phyloP scores from a whole-genome alignment of 2,329 filamentous ascomycete genomes.

The Fusarium sp. region DNA sequence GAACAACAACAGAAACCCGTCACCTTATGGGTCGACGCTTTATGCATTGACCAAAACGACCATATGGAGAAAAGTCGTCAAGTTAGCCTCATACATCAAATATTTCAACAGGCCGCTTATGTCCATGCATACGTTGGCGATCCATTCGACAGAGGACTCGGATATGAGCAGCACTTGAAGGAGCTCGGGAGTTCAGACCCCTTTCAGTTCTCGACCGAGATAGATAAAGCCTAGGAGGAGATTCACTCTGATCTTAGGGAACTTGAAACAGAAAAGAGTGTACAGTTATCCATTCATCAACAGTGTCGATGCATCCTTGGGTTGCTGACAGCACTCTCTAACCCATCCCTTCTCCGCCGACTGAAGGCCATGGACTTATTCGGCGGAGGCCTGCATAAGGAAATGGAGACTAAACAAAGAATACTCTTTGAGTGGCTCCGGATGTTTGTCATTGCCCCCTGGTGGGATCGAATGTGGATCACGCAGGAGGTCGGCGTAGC shows the following conservation, averaged over 20 bases:
- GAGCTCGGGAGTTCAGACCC: not conserved
- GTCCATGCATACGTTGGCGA: slow-evolving; percentile 22
- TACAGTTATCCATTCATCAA: slow-evolving; percentile 14
- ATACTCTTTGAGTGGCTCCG: slow-evolving; percentile 27
- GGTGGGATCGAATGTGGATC: too few species aligned
- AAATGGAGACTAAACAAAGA: slow-evolving; percentile 15
- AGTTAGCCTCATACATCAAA: slow-evolving; percentile 40
- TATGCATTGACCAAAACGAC: slow-evolving; percentile 45
- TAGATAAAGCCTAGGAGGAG: slow-evolving; percentile 4
- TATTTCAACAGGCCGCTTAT: slow-evolving; percentile 37
- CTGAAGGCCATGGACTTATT: slow-evolving; percentile 11
- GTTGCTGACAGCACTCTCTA: slow-evolving; percentile 21
- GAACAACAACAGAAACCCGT: not conserved
- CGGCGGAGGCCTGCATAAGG: not conserved
- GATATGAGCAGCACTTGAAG: not conserved
- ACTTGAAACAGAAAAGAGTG: not conserved
- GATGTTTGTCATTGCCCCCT: too few species aligned
- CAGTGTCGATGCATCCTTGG: slow-evolving; percentile 23
- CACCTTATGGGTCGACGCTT: slow-evolving; percentile 43
- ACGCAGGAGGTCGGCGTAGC: too few species aligned
- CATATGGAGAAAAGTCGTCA: slow-evolving; percentile 40
- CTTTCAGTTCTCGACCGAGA: slow-evolving; percentile 14
- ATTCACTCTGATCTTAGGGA: slow-evolving; percentile 8
- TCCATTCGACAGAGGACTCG: not conserved
- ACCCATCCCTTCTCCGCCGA: not conserved